phyloP scores from a whole-genome alignment of 345 rosid species.

The Chamaenerion angustifolium region DNA sequence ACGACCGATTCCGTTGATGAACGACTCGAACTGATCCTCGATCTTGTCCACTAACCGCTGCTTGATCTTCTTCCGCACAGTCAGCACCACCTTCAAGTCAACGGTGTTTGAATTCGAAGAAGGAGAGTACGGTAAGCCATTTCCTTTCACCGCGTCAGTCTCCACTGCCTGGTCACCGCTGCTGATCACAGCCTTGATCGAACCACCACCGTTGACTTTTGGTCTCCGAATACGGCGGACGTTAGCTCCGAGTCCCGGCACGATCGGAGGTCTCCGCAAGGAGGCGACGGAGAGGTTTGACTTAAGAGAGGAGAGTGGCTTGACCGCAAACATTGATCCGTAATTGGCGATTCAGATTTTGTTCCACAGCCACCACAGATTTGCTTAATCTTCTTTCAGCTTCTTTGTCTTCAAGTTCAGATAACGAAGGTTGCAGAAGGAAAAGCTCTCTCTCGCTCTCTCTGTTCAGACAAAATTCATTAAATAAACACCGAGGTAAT shows the following conservation, averaged over 20 bases:
- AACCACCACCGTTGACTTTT: conserved; percentile 4
- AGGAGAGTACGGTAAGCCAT: conserved; percentile 10
- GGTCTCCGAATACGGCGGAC: background rate
- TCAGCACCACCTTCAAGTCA: conserved; percentile 52
- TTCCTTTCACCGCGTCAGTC: conserved; percentile 15
- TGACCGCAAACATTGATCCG: conserved; percentile 20
- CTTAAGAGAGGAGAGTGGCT: conserved; percentile 23
- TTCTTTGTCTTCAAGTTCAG: too few species aligned
- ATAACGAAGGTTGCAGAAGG: too few species aligned
- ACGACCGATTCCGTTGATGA: conserved; percentile 62
- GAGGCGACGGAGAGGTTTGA: conserved; percentile 22
- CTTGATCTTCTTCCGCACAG: conserved; percentile 64
- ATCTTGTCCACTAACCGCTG: conserved; percentile 60
- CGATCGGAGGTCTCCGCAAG: conserved; percentile 19
- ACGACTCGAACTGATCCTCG: conserved; percentile 53
- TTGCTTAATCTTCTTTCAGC: too few species aligned
- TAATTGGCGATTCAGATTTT: too few species aligned
- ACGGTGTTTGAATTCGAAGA: conserved; percentile 16
- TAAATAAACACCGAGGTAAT: too few species aligned
- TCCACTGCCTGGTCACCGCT: conserved; percentile 43
- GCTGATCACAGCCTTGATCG: conserved; percentile 43
- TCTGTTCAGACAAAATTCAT: too few species aligned
- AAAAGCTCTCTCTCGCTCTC: too few species aligned
- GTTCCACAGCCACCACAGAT: too few species aligned
- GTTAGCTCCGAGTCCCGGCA: conserved; percentile 4